phyloP scores from a whole-genome alignment of 2,329 filamentous ascomycete genomes.

The Arthrinium puccinioides region DNA sequence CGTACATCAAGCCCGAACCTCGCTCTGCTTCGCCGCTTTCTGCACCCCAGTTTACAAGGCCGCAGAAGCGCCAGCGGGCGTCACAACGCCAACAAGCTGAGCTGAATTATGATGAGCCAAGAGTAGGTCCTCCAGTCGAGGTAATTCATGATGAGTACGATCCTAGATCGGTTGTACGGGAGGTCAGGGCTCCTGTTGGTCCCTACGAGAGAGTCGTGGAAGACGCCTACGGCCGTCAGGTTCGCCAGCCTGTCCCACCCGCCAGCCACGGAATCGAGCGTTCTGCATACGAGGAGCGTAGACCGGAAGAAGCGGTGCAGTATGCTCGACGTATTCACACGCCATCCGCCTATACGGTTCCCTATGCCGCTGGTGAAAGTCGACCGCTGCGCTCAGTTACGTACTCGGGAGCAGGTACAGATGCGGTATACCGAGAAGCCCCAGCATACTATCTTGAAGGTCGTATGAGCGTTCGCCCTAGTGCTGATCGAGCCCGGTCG shows the following conservation, averaged over 20 bases:
- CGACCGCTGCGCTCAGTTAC: slow-evolving; percentile 32
- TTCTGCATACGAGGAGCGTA: slow-evolving; percentile 21
- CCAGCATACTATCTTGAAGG: slow-evolving; percentile 37
- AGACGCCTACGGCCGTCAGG: slow-evolving; percentile 18
- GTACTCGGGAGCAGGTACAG: slow-evolving; percentile 32
- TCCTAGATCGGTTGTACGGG: slow-evolving; percentile 9
- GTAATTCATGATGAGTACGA: slow-evolving; percentile 24
- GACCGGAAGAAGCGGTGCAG: slow-evolving; percentile 22
- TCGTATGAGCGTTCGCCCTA: slow-evolving; percentile 41
- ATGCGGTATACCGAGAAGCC: slow-evolving; percentile 32
- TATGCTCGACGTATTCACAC: slow-evolving; percentile 30
- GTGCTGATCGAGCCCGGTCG: slow-evolving; percentile 39
- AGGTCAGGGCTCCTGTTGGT: slow-evolving; percentile 15
- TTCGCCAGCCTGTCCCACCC: slow-evolving; percentile 21
- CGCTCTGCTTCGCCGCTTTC: slow-evolving; percentile 53
- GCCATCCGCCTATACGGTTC: slow-evolving; percentile 27
- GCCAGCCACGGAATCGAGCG: slow-evolving; percentile 16
- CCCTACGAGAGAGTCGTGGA: slow-evolving; percentile 25
- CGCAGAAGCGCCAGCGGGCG: slow-evolving; percentile 50
- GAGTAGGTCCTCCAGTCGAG: slow-evolving; percentile 32
- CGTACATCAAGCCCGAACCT: slow-evolving; percentile 59
- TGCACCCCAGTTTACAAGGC: slow-evolving; percentile 43
- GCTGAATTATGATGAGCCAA: slow-evolving; percentile 37
- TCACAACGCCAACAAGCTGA: slow-evolving; percentile 33
- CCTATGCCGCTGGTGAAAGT: slow-evolving; percentile 28